Base-by-base conservation (phyloP, 345 rosid genomes). In the Brassica rapa region DNA sequence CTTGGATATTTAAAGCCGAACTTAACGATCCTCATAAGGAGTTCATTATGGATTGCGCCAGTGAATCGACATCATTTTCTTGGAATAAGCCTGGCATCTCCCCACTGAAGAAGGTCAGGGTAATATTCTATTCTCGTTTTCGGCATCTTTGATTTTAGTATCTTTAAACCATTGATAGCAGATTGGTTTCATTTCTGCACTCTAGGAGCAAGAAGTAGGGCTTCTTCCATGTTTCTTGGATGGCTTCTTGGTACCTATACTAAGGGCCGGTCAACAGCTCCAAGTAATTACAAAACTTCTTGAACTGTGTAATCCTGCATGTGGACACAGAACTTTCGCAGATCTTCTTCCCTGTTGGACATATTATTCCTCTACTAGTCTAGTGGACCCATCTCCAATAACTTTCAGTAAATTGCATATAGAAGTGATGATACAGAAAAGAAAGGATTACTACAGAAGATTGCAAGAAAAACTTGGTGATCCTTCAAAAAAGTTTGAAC, bases 221-320 rank as follows among this genome's bases (percentile, higher is more conserved):
- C 81, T 82, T 67, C 81, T 89, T 86, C 98, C 98, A 16, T 87
- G 90, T 83, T 94, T 94, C 81, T 80, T 94, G 85, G 88, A 88
- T 86, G 91, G 87, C 69, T 75, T 76, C 83, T 62, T 87, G 79
- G 82, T 84, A 87, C 97, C 93, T 73, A 84, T 94, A 80, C 70
- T 92, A 53, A 91, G 98, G 87, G 97, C 97, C 68, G 98, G 98
- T 73, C 98, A 92, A 85, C 98, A 94, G 87, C 97, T 94, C 78
- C 97, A 92, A 89, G 93, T 91, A 21, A 74, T 94, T 56, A 91
- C 89, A 83, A 91, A 89, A 75, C 85, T 94, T 83, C 87, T 94
- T 79, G 98, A 92, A 84, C 65, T 88, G 63, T 88, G 87, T 80
- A 85, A 85, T 76, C 86, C 84, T 77, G 86, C 84, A 76, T 72